These are phyloP conservation scores for Agaricus subrufescens DNA, from an alignment of 768 basidiomycete species.

Conservation along the genomic window DNA sequence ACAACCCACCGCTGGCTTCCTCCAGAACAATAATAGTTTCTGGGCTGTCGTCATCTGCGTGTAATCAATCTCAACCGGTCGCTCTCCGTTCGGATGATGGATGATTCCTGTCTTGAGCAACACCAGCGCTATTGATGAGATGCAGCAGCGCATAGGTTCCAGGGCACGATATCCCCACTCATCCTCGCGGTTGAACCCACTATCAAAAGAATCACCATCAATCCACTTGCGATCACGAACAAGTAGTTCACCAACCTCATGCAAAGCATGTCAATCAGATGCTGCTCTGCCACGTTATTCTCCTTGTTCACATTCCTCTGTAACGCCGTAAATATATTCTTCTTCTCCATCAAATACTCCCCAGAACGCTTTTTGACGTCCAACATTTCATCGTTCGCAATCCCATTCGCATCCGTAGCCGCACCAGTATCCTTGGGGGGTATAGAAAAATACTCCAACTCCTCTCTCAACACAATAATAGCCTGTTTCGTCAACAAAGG, in stretches of 20 bases:
- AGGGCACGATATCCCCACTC: constrained; percentile 96
- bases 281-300: constrained; percentile 98
- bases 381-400: constrained; percentile 72
- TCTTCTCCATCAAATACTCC: constrained; percentile 80
- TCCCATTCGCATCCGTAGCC: constrained; percentile 70
- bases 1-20: constrained; percentile 92
- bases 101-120: constrained; percentile 95
- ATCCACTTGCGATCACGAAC: not conserved
- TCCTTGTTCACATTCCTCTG: constrained; percentile 99
- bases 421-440: constrained; percentile 66
- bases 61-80: constrained; percentile 79
- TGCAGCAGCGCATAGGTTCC: constrained; percentile 95
- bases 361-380: constrained; percentile 86
- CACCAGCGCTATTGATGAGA: constrained; percentile 96
- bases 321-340: constrained; percentile 93
- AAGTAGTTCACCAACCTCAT: constrained; percentile 69
- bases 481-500: constrained; percentile 94
- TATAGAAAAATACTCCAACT: constrained; percentile 97
- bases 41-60: constrained; percentile 96
- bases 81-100: constrained; percentile 65
- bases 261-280: constrained; percentile 99
- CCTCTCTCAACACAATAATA: constrained; percentile 96
- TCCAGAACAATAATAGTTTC: constrained; percentile 95
- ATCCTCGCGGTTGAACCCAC: constrained; percentile 97
- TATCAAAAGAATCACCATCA: constrained; percentile 24